Evolutionary conservation across 1,284 basidiomycete species (phyloP), one percentile per base, ranked within the genome.

Genomic region (Mycosarcoma maydis): DNA sequence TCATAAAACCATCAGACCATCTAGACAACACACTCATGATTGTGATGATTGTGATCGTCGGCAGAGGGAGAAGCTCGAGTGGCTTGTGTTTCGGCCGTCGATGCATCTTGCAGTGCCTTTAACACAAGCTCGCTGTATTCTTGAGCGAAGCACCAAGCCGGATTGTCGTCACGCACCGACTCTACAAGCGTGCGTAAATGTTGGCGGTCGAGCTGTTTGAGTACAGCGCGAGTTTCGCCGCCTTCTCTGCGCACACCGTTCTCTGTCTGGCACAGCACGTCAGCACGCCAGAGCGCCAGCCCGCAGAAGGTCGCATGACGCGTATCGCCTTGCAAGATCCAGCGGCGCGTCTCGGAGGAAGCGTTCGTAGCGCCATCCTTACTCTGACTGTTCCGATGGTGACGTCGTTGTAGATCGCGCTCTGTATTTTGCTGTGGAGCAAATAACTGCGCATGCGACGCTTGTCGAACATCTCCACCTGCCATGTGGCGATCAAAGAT

Each of bases 271-370:
- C 30, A 22, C 14, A 4, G 1, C 2, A 16, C 29, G 4, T 41
- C 20, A 19, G 20, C 11, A 1, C n/a, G 20, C 52, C 27, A 51
- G 13, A 68, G 53, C 23, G 45, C 22, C 22, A 62, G 20, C 3
- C 65, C 58, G 30, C 65, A 68, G 23, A 68, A 58, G 0, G 47
- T 54, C 2, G 58, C 58, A 9, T 29, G 34, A 13, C 47, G 45
- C 13, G 58, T 68, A 2, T 24, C 27, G 16, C 65, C 65, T 36
- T 54, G 49, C 32, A 68, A 30, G 32, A 68, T 58, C 65, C 65
- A 68, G 22, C 58, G 54, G 8, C 65, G 58, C 11, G 54, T 62
- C 20, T 51, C 54, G 10, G 34, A 37, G 23, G 33, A 52, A n/a
- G 57, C 32, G 17, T 50, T 48, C 17, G 20, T 41, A 10, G 19